Evolutionary conservation across 169 alveolate species (phyloP), one percentile per base, ranked within the genome.

Genomic region (Plasmodium malariae): DNA sequence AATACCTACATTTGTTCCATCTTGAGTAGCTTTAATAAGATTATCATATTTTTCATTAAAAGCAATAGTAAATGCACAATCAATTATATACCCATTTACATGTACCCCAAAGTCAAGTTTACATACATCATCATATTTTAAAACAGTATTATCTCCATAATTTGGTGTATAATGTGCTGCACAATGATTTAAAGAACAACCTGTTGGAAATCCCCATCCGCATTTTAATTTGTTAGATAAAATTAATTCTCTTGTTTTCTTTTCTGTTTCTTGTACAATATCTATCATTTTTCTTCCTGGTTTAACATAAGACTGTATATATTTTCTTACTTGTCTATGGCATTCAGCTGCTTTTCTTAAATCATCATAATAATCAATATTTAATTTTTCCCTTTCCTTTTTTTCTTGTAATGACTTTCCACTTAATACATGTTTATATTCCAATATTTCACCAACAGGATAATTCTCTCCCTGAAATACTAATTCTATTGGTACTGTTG

Each of bases 91-190:
- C 0, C 99, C 99, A 88, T 98, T 98, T 17, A 98, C 99, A 74
- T 99, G 99, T 28, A 99, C 98, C 6, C 99, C 99, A 88, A 99
- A 99, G 93, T 99, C 99, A 80, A 99, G 88, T 96, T 99, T 99
- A 95, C 99, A 97, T 17, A 99, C 98, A 78, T 95, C 95, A 59
- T 92, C 95, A 45, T 93, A 74, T 60, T 92, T 88, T 65, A 97
- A 88, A 0, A 97, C 93, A n/a, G 97, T 95, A 43, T 87, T 83
- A 87, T 95, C 97, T 21, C 97, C 98, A 65, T 96, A 96, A 94
- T 97, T 99, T 36, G 99, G 99, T 0, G 99, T 99, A 91, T 98
- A 99, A 93, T 99, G 99, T 9, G 99, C 99, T 0, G 99, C 99
- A 62, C 99, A 98, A 93, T 98, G 94, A 89, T 98, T 98, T 24